phyloP scores from a whole-genome alignment of 345 rosid species.

The Populus simonii region DNA sequence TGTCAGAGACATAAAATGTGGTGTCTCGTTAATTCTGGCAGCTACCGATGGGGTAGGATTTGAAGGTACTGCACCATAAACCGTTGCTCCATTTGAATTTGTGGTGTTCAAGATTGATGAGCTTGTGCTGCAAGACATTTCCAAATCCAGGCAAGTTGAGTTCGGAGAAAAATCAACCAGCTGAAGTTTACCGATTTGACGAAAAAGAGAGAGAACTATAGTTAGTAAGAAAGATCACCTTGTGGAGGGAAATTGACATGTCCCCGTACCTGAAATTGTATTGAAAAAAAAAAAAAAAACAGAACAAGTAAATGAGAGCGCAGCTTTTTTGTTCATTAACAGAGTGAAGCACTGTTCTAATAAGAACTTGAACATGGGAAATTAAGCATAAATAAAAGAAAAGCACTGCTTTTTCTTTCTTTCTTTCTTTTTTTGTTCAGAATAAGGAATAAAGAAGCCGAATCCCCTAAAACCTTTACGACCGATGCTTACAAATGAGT shows the following conservation, averaged over 20 bases:
- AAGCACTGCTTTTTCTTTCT: not conserved
- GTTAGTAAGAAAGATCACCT: slow-evolving; percentile 35
- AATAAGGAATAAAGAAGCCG: not conserved
- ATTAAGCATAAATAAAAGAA: not conserved
- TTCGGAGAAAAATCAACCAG: not conserved
- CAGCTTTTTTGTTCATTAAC: not conserved
- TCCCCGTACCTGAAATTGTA: slow-evolving; percentile 45
- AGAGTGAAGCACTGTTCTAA: not conserved
- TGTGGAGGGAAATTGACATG: slow-evolving; percentile 58
- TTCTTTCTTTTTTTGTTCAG: not conserved
- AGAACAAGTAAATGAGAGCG: not conserved
- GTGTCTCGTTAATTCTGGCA: not conserved
- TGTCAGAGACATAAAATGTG: not conserved
- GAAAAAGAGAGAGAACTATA: not conserved
- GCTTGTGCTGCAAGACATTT: slow-evolving; percentile 46
- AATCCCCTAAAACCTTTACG: not conserved
- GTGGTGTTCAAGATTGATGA: slow-evolving; percentile 65
- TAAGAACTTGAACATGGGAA: not conserved
- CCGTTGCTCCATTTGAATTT: slow-evolving; percentile 56
- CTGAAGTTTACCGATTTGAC: not conserved
- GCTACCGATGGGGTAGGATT: slow-evolving; percentile 38
- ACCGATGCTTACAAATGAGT: not conserved
- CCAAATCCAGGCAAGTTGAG: not conserved
- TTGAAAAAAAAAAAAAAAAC: not conserved
- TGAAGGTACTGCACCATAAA: slow-evolving; percentile 59